Evolutionary conservation across 73 alveolate species (phyloP), one percentile per base, ranked within the genome.

Genomic region (Uronychia binucleata): DNA sequence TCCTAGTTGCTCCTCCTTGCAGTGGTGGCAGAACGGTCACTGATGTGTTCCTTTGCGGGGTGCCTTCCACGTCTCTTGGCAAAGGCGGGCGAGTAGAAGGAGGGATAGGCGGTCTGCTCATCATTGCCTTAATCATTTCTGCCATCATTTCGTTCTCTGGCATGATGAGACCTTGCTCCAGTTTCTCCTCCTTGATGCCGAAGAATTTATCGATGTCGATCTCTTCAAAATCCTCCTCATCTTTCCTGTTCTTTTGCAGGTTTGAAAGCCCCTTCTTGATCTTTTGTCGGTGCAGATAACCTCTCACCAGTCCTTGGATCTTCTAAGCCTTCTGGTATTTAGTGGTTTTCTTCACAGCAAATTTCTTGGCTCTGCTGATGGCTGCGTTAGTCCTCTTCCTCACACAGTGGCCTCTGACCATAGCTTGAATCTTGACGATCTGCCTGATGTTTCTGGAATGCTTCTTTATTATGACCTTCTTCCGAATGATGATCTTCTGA

Each of bases 121-220:
- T 25, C 13, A 78, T 13, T 8, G 26, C 33, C 1, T 35, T 57
- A 8, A 88, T 30, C 88, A 88, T 83, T 28, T 77, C 28, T 59
- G 59, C 33, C 91, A 88, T 82, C 86, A 83, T 80, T 46, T 88
- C 80, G 35, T 88, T 88, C 28, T 88, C 74, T 26, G 94, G 94
- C 1, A 88, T 28, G 0, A 33, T 30, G 26, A 88, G 60, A 0
- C 82, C 88, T 27, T 34, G 30, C 26, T 88, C 80, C 1, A 88
- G 33, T 26, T 74, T 77, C 33, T 88, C 90, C 28, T 86, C 88
- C 46, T 83, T 77, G 11, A 83, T 83, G 28, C 87, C 80, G 58
- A 88, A 88, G 91, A 83, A 88, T n/a, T 88, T 86, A 32, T 83
- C 89, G 1, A 88, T 86, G 35, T 88, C 94, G 82, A 83, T 74